Conservation (phyloP, 345 rosid genomes). For the Populus davidiana region DNA sequence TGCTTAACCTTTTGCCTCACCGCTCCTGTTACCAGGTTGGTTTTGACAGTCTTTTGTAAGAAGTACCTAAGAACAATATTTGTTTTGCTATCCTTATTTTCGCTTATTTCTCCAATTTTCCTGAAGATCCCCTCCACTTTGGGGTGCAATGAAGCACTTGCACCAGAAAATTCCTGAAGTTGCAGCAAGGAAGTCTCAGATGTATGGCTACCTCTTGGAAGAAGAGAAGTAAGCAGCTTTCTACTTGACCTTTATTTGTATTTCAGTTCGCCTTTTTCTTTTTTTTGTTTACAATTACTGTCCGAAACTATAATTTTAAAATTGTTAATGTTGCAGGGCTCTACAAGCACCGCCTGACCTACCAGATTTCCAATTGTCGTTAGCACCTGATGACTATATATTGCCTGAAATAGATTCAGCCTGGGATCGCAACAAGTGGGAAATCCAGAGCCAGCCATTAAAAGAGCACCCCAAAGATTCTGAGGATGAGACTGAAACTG, state of each 20-base stretch:
- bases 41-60: background rate
- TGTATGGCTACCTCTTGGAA: conserved; percentile 75
- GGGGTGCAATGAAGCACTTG: conserved; percentile 86
- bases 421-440: conserved; percentile 53
- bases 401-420: conserved; percentile 61
- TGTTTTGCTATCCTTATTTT: background rate
- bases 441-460: conserved; percentile 48
- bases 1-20: conserved; percentile 76
- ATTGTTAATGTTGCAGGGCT: conserved; percentile 43
- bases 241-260: background rate
- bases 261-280: background rate
- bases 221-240: conserved; percentile 72
- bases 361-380: conserved; percentile 80
- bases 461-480: conserved; percentile 60
- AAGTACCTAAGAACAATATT: background rate
- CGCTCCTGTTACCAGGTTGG: conserved; percentile 75
- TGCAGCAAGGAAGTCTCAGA: conserved; percentile 76
- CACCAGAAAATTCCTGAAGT: conserved; percentile 90
- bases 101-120: background rate
- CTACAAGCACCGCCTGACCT: conserved; percentile 74
- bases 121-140: conserved; percentile 69
- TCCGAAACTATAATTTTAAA: background rate
- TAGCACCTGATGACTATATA: conserved; percentile 68
- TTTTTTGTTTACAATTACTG: background rate
- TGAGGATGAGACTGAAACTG: conserved; percentile 43